Evolutionary conservation across 2,329 filamentous ascomycete genomes (phyloP), one percentile per base, ranked within the genome.

Genomic region (Neonectria faginata): DNA sequence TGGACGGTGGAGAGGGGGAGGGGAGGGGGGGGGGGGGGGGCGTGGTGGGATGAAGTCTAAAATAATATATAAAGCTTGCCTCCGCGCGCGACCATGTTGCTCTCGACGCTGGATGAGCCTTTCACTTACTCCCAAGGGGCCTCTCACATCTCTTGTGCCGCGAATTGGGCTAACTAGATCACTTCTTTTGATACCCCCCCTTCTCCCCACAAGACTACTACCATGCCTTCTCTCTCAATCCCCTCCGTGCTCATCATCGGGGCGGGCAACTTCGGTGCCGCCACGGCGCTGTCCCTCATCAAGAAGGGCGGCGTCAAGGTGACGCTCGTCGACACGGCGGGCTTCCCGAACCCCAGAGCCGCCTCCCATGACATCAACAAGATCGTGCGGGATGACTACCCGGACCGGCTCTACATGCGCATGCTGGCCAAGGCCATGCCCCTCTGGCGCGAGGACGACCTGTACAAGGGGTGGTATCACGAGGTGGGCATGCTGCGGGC

Each of bases 381-480:
- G 73, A 81, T 82, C 62, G 78, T 82, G 14, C 77, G 80, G 33
- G 79, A 81, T 66, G 80, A 82, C 68, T 82, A 82, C 62, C 76
- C 77, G 9, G 79, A 81, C 70, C 65, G 62, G 36, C 74, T 79
- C 36, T 81, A 81, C 68, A 81, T 80, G 75, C 73, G 73, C 50
- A 77, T 81, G 76, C 74, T 81, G 55, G 73, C 73, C 48, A 76
- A 77, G 65, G 80, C 79, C 65, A 81, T 82, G 80, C 74, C 76
- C 18, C 68, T 73, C 55, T 82, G 80, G 80, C 73, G 78, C 39
- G 53, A 68, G 18, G 80, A 85, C 53, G 81, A 83, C 1, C 79
- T 88, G n/a, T 87, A 86, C 77, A 81, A 80, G 52, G 58, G 72
- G 5, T 84, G 79, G 66, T 90, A 88, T 72, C 85, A 89, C 70